Evolutionary conservation across 805 yeast species (phyloP).

Genomic region (Debaryomyces prosopidis): DNA sequence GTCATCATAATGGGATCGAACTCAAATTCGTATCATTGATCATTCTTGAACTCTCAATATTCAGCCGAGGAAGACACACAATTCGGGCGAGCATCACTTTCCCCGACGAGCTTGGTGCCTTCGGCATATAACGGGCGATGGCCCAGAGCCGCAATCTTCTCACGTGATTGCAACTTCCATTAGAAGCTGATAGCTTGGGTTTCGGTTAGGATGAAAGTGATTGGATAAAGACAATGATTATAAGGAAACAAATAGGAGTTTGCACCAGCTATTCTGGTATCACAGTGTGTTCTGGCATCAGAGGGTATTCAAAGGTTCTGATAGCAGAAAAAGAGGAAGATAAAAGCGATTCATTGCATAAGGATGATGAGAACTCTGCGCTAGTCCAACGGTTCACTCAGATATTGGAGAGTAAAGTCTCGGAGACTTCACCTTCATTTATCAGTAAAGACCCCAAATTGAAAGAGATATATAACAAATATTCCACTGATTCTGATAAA

Average conservation of each 20-base stretch:
- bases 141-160: too few relatives aligned
- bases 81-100: too few relatives aligned
- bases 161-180: too few relatives aligned
- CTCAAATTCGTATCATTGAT: too few relatives aligned
- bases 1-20: too few relatives aligned
- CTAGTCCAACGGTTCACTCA: slow-evolving; percentile 32
- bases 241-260: not conserved
- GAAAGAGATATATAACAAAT: slow-evolving; percentile 13
- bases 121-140: too few relatives aligned
- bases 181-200: too few relatives aligned
- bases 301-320: not conserved
- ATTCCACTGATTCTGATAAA: slow-evolving; percentile 8
- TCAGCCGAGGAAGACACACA: too few relatives aligned
- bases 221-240: too few relatives aligned
- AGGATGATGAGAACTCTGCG: slow-evolving; percentile 20
- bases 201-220: too few relatives aligned
- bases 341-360: not conserved
- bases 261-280: not conserved
- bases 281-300: not conserved
- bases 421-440: slow-evolving; percentile 13
- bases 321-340: not conserved
- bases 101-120: too few relatives aligned
- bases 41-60: too few relatives aligned
- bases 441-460: slow-evolving; percentile 20
- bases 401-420: slow-evolving; percentile 30